These are phyloP conservation scores for Lupinus albus DNA, from an alignment of 306 rosid genomes.

Conservation along the genomic window DNA sequence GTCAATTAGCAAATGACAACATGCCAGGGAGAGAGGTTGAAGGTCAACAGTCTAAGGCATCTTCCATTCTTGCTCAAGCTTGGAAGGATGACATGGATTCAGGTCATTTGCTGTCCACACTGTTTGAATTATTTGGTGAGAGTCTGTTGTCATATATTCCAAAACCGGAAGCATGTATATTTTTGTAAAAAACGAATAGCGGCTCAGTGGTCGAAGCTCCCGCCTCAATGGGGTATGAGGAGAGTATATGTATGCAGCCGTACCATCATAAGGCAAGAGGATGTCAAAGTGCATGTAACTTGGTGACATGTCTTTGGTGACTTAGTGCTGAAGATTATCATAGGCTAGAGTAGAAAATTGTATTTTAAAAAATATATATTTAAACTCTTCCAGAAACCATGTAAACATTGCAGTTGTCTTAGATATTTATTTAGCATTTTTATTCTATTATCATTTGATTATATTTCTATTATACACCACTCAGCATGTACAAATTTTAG, in stretches of 20 bases:
- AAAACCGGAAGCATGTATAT: slow-evolving; percentile 62
- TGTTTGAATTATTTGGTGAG: slow-evolving; percentile 72
- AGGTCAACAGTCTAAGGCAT: slow-evolving; percentile 50
- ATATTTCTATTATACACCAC: background rate
- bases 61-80: slow-evolving; percentile 68
- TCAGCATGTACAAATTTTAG: background rate
- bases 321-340: slow-evolving; percentile 16
- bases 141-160: slow-evolving; percentile 65
- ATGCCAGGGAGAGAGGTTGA: slow-evolving; percentile 51
- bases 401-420: background rate
- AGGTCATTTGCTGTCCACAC: slow-evolving; percentile 61
- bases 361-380: no score
- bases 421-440: slow-evolving; percentile 23
- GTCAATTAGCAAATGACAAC: slow-evolving; percentile 53
- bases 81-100: slow-evolving; percentile 90
- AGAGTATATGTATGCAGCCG: no score
- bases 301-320: background rate
- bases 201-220: no score
- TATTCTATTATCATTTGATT: background rate
- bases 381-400: background rate
- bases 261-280: no score
- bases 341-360: slow-evolving; percentile 1
- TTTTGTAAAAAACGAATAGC: no score
- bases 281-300: slow-evolving; percentile 27
- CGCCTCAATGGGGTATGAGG: no score